Base-by-base conservation (phyloP, 306 rosid species). In the Amphicarpaea edgeworthii region DNA sequence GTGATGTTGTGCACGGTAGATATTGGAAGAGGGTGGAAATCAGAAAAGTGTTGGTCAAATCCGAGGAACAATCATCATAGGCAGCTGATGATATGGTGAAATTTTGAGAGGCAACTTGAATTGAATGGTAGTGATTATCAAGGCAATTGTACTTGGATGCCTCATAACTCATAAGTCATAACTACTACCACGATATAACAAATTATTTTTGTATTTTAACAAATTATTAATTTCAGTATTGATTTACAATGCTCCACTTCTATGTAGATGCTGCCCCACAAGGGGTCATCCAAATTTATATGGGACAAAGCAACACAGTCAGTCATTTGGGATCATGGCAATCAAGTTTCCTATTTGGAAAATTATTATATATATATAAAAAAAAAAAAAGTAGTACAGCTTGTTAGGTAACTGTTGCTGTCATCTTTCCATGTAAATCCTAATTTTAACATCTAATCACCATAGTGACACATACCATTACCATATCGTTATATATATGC, bases 361-460 rank as follows among this genome's bases (percentile, higher is more conserved):
- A 26, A 30, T 17, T 26, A 30, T 34, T 4, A 17, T 19, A n/a
- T n/a, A n/a, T n/a, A n/a, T n/a, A n/a, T n/a, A n/a, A n/a, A 45
- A 15, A 5, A 46, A 19, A 46, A 20, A 51, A 11, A 66, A 6
- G 57, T 51, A 40, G 40, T 3, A 15, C 3, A 3, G 26, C 54
- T 34, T 7, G 75, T 55, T 77, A 68, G 76, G 76, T 79, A 72
- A 62, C 28, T 12, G 60, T 62, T 51, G 42, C 51, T 53, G 47
- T 64, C 79, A 79, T 63, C 45, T 54, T 64, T 72, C 50, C 11
- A 51, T 73, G 7, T 43, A 21, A 55, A 73, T 54, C 16, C 15
- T 10, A 43, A 65, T 3, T n/a, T 28, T 64, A 30, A 53, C 50
- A 80, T 73, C 54, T 7, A 73, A 55, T 73, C 42, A 42, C 53